Conservation (phyloP, 495 filamentous ascomycete species). For the Aspergillus hancockii region DNA sequence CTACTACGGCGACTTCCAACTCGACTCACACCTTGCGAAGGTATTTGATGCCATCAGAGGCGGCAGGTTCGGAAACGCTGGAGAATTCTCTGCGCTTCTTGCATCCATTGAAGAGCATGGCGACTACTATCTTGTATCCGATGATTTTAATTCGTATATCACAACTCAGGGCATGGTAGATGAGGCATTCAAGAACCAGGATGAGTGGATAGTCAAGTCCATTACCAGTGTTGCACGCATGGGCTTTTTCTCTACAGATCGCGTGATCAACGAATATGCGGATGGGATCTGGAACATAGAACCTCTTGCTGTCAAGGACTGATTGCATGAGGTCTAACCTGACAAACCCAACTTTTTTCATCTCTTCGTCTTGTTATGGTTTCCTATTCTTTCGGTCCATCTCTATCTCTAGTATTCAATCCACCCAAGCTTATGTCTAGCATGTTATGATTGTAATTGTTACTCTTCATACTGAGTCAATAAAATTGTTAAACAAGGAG, state of each 20-base stretch:
- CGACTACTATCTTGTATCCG: constrained; percentile 95
- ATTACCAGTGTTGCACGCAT: constrained; percentile 87
- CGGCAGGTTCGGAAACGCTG: constrained; percentile 74
- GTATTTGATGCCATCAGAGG: constrained; percentile 83
- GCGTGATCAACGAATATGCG: constrained; percentile 98
- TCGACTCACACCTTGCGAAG: constrained; percentile 72
- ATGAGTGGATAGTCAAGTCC: constrained; percentile 86
- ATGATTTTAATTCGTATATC: constrained; percentile 93
- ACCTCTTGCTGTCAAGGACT: constrained; percentile 55
- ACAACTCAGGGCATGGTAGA: constrained; percentile 89
- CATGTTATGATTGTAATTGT: background rate
- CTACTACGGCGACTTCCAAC: constrained; percentile 72
- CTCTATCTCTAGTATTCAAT: background rate
- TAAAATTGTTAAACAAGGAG: background rate
- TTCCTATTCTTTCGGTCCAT: background rate
- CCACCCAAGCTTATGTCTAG: background rate
- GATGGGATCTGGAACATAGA: constrained; percentile 97
- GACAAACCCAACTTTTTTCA: background rate
- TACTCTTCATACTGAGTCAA: background rate
- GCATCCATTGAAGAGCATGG: constrained; percentile 86
- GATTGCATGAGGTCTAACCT: background rate
- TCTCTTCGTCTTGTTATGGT: background rate
- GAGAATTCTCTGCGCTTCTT: constrained; percentile 76
- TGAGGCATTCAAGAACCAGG: constrained; percentile 84
- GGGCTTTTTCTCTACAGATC: constrained; percentile 95